Evolutionary conservation across 345 rosid species (phyloP).

Genomic region (Punica granatum): DNA sequence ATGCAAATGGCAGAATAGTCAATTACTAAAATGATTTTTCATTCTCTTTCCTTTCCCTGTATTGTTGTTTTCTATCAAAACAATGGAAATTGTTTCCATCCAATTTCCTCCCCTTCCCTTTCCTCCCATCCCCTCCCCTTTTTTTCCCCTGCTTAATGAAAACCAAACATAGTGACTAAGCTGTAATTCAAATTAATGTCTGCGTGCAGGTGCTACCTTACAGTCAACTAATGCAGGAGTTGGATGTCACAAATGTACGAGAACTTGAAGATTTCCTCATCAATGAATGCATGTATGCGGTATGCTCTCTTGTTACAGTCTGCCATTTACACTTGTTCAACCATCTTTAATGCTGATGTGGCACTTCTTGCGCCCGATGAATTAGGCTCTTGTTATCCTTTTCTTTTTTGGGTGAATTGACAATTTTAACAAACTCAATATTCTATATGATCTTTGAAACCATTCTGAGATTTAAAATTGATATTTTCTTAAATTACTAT

Average conservation of each 20-base stretch:
- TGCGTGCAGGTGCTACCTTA: slow-evolving; percentile 66
- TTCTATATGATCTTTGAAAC: background rate
- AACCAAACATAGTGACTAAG: background rate
- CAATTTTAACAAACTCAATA: background rate
- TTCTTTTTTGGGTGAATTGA: background rate
- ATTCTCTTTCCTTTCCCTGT: no score
- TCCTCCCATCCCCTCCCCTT: no score
- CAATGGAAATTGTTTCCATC: no score
- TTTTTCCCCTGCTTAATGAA: no score
- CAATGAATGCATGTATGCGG: slow-evolving; percentile 94
- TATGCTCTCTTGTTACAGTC: slow-evolving; percentile 26
- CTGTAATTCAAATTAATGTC: background rate
- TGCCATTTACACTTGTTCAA: background rate
- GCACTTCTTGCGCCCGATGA: background rate
- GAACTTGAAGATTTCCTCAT: slow-evolving; percentile 98
- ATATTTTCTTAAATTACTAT: background rate
- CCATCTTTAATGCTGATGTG: background rate
- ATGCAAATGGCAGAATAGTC: no score
- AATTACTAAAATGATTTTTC: no score
- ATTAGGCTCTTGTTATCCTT: background rate
- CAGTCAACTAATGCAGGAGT: slow-evolving; percentile 77
- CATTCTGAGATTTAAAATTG: background rate
- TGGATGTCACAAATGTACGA: slow-evolving; percentile 87
- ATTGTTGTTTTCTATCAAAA: no score
- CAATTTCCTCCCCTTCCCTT: no score